These are phyloP conservation scores for Haplosporangium sp. DNA, from an alignment of 371 early-diverging fungal species.

Conservation along the genomic window DNA sequence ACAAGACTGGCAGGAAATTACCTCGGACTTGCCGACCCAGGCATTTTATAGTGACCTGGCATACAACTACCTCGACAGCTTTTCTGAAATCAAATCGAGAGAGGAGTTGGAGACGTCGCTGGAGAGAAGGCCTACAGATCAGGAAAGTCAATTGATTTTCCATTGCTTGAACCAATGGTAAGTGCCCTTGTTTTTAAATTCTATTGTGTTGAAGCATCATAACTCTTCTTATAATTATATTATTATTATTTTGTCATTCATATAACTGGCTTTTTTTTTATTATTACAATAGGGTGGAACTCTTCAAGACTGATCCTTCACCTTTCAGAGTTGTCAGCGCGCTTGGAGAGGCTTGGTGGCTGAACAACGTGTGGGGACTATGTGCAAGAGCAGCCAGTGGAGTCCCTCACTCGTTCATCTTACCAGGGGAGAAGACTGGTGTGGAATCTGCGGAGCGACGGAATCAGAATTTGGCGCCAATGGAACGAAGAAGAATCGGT, in stretches of 20 bases:
- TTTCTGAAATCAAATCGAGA: not conserved
- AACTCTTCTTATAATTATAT: not conserved
- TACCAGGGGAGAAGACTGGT: conserved; percentile 10
- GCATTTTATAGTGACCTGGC: conserved; percentile 2
- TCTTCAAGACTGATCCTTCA: conserved; percentile 11
- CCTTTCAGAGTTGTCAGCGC: conserved; percentile 7
- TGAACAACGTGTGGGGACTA: conserved; percentile 9
- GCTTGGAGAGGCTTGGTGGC: conserved; percentile 16
- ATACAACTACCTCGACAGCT: conserved; percentile 9
- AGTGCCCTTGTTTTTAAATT: too few relatives aligned
- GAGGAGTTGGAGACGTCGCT: conserved; percentile 5
- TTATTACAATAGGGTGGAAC: conserved; percentile 3
- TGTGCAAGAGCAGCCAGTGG: conserved; percentile 4
- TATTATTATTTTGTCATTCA: too few relatives aligned
- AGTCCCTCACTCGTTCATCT: conserved; percentile 9
- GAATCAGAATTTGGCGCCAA: not conserved
- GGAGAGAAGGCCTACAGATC: not conserved
- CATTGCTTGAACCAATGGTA: conserved; percentile 16
- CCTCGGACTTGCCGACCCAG: conserved; percentile 7
- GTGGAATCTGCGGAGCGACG: conserved; percentile 2
- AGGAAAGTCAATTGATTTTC: conserved; percentile 4
- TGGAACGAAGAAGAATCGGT: not conserved
- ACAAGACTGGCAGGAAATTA: conserved; percentile 7
- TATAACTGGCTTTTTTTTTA: not conserved
- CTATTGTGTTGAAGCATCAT: not conserved